Base-by-base conservation (phyloP, 2,329 filamentous ascomycete species). In the Alternaria alternata region DNA sequence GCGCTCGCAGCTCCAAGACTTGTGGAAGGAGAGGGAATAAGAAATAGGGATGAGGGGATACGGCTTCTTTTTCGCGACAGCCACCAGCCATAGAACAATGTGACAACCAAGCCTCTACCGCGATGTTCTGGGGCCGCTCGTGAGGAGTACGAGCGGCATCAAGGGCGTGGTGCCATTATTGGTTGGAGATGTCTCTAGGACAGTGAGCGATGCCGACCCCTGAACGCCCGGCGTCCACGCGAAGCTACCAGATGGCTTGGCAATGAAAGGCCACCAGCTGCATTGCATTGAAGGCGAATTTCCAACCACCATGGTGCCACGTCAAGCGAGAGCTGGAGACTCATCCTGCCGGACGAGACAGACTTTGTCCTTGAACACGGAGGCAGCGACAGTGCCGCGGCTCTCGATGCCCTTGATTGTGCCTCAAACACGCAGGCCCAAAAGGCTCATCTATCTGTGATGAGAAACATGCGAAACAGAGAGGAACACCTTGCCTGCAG, bases 381-480 rank as follows among this genome's bases (percentile, higher is more conserved):
- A 12, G 32, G 32, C 32, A 36, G 32, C 32, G 32, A 36, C 32
- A 36, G 32, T 16, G 14, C 32, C 18, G 28, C 38, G 12, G 39
- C 51, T 32, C 38, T 20, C 42, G 42, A 38, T 14, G 22, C 16
- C 12, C 34, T 36, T 16, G 34, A n/a, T 20, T 4, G 51, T 4
- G 30, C 34, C 53, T 51, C 42, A 38, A 28, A 53, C 53, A 56
- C 38, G 22, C 28, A 30, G 34, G 34, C 49, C 34, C 38, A 34
- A 43, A 53, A 32, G 26, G n/a, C 36, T 34, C 41, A 20, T 39
- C 32, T 16, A 8, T 52, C 51, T 56, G 22, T 54, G 51, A 63
- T 54, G 51, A 61, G 56, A 51, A 57, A 42, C 30, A 63, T 62
- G 51, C 65, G 67, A 71, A 71, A 71, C 69, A 61, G 16, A 54